phyloP scores from a whole-genome alignment of 768 basidiomycete species.

The Cantharellus anzutake region DNA sequence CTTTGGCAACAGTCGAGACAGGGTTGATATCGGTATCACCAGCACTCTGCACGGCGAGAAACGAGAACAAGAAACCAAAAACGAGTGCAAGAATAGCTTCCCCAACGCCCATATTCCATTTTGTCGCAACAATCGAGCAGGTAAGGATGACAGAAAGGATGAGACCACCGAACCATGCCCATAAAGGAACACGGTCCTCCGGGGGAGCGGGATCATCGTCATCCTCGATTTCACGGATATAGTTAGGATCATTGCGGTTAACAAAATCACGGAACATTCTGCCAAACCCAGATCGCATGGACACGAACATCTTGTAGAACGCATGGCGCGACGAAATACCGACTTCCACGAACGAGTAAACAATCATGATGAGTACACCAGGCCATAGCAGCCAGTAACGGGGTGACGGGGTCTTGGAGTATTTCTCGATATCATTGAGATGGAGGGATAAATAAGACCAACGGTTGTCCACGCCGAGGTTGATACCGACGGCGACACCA shows the following conservation, averaged over 20 bases:
- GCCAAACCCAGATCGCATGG: background rate
- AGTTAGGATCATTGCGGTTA: slow-evolving; percentile 9
- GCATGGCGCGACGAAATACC: slow-evolving; percentile 19
- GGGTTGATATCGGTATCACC: slow-evolving; percentile 46
- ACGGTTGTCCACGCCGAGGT: slow-evolving; percentile 23
- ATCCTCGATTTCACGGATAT: slow-evolving; percentile 16
- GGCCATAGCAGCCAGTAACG: slow-evolving; percentile 48
- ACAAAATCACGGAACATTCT: background rate
- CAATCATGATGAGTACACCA: slow-evolving; percentile 20
- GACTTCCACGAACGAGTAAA: slow-evolving; percentile 27
- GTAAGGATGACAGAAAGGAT: slow-evolving; percentile 28
- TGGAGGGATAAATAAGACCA: slow-evolving; percentile 28
- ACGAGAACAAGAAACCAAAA: slow-evolving; percentile 45
- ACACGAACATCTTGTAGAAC: background rate
- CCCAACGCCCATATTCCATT: slow-evolving; percentile 16
- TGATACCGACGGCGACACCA: slow-evolving; percentile 29
- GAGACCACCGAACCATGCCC: slow-evolving; percentile 38
- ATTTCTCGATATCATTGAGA: slow-evolving; percentile 25
- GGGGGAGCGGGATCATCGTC: slow-evolving; percentile 26
- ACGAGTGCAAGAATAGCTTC: slow-evolving; percentile 37
- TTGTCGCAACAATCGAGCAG: slow-evolving; percentile 6
- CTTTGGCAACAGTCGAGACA: slow-evolving; percentile 14
- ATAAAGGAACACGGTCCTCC: slow-evolving; percentile 34
- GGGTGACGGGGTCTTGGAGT: slow-evolving; percentile 28
- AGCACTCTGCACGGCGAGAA: slow-evolving; percentile 42